phyloP scores from a whole-genome alignment of 202 grass and related monocot species.

The Zoysia matrella region DNA sequence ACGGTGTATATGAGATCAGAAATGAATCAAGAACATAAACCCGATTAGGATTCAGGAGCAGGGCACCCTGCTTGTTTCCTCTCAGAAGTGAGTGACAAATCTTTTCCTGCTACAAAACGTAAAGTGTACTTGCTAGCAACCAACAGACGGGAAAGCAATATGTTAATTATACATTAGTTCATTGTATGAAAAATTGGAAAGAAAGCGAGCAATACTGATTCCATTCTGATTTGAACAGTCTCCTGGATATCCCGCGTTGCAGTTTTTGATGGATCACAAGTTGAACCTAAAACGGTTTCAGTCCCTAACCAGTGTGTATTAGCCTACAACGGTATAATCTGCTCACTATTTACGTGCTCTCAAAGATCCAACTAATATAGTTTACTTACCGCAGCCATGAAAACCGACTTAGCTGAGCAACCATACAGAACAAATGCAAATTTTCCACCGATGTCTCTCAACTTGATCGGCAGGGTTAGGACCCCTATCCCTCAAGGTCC shows the following conservation, averaged over 20 bases:
- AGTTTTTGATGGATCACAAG: not conserved
- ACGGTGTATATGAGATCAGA: no score
- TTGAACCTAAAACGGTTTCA: not conserved
- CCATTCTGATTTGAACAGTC: not conserved
- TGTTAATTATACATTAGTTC: no score
- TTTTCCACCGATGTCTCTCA: constrained; percentile 62
- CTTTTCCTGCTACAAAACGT: not conserved
- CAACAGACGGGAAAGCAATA: not conserved
- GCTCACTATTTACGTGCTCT: not conserved
- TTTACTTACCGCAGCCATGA: constrained; percentile 69
- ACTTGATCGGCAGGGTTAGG: constrained; percentile 72
- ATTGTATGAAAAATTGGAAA: no score
- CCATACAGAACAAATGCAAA: constrained; percentile 69
- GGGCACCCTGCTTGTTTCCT: not conserved
- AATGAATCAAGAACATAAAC: not conserved
- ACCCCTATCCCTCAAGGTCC: constrained; percentile 74
- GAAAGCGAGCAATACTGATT: no score
- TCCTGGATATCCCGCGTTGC: not conserved
- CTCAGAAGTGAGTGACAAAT: no score
- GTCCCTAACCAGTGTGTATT: not conserved
- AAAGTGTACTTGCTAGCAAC: not conserved
- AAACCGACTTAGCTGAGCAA: constrained; percentile 54
- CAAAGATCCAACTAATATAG: not conserved
- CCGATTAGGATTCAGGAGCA: not conserved
- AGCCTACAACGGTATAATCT: not conserved